Evolutionary conservation across 208 protist species (phyloP).

Genomic region (Leishmania arabica): DNA sequence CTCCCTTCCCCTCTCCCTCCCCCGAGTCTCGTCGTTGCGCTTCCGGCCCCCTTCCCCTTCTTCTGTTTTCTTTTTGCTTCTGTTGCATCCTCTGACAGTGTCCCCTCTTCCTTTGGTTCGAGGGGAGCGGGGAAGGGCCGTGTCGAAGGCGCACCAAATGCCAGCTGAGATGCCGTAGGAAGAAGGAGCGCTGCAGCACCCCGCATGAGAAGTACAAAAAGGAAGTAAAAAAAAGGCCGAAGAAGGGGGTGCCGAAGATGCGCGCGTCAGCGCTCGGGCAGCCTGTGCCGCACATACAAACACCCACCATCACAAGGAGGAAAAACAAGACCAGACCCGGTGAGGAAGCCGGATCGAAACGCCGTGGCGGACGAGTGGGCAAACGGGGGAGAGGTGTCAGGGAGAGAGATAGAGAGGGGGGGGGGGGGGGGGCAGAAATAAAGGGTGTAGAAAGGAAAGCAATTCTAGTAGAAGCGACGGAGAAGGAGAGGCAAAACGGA

Average conservation of each 20-base stretch:
- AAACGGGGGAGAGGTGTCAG: background rate
- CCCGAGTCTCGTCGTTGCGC: background rate
- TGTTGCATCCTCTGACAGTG: background rate
- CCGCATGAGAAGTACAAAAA: background rate
- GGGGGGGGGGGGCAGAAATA: background rate
- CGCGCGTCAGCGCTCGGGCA: background rate
- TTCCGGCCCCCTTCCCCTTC: background rate
- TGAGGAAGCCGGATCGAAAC: background rate
- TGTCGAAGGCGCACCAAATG: background rate
- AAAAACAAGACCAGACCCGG: background rate
- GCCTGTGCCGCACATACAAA: background rate
- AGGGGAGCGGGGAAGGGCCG: background rate
- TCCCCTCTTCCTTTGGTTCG: background rate
- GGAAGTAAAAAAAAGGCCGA: background rate
- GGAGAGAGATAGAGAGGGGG: background rate
- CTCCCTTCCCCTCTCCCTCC: background rate
- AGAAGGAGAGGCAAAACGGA: background rate
- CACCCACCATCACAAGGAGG: background rate
- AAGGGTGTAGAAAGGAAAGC: background rate
- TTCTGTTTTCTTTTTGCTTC: background rate
- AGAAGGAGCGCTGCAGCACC: background rate
- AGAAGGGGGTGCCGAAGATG: no score
- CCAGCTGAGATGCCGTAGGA: background rate
- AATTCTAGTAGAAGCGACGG: background rate
- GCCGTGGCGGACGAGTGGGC: background rate